Evolutionary conservation across 2,329 filamentous ascomycete genomes (phyloP), one percentile per base, ranked within the genome.

Genomic region (Fusarium torreyae): DNA sequence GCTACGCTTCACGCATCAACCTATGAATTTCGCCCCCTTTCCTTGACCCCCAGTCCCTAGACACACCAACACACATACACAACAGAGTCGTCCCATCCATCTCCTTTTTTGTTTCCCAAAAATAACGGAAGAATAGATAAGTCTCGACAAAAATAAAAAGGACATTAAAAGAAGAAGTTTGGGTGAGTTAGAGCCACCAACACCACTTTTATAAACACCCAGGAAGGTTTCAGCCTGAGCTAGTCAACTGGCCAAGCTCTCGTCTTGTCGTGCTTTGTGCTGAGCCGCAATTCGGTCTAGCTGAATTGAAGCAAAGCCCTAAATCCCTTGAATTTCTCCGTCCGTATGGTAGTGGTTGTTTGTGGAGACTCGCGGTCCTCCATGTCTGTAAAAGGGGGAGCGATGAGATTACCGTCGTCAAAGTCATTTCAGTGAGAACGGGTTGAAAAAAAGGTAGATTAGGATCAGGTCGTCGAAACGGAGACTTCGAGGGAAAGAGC

Each of bases 101-200:
- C 58, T 70, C 67, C 61, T 70, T 68, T 72, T 71, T 65, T 33
- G 57, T 70, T 74, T 66, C 68, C 68, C 72, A 68, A 74, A 64
- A 42, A 69, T 42, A 69, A 69, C 66, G 50, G 68, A 71, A 73
- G 68, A 70, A 69, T 70, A 73, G 60, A 73, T 73, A 67, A 62
- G 61, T 58, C 59, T 71, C 66, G 67, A 70, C 65, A 68, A 73
- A 70, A 69, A 71, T 61, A 66, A 73, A 70, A 68, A 70, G 53
- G 63, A 72, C 70, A 73, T 72, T 65, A 70, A 69, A 69, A 70
- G 55, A 68, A 63, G 57, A 49, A 56, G 60, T 55, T 68, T 52
- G 43, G 57, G 45, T 26, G 34, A 40, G 36, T 42, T 48, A 38
- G 38, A 51, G 56, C 63, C 63, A 56, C 56, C 57, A 54, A 57